Percentiles rank a stretch among this genome's conserved stretches.
Evolutionary conservation across 2,329 filamentous ascomycete genomes (phyloP).

Genomic region (Fusarium liriodendri): DNA sequence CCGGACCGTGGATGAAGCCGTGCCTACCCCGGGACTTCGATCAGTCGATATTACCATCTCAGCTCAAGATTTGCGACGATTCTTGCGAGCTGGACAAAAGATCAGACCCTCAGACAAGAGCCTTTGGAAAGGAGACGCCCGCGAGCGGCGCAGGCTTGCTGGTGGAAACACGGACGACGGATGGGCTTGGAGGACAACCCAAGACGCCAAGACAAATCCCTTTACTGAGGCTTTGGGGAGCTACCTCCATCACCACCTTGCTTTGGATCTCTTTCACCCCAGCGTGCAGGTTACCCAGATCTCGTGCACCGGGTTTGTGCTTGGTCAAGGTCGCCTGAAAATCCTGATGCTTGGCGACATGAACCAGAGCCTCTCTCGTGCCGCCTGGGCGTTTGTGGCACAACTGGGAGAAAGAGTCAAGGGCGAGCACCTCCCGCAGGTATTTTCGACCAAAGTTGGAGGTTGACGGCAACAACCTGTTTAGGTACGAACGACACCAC

Average conservation of each 20-base stretch:
- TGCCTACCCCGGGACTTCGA: constrained; percentile 46
- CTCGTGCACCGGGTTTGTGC: constrained; percentile 66
- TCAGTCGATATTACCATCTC: constrained; percentile 65
- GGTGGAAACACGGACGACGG: constrained; percentile 62
- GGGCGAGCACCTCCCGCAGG: constrained; percentile 40
- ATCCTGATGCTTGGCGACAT: constrained; percentile 49
- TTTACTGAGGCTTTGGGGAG: constrained; percentile 63
- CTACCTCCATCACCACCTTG: constrained; percentile 65
- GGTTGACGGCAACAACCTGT: constrained; percentile 7
- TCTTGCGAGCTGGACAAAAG: constrained; percentile 55
- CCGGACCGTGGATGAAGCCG: constrained; percentile 25
- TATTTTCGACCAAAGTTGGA: constrained; percentile 36
- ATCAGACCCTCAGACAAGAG: constrained; percentile 8
- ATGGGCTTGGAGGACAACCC: constrained; percentile 59
- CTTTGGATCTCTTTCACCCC: constrained; percentile 66
- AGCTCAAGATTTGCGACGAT: constrained; percentile 58
- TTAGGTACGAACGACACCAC: background rate
- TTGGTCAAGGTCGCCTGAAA: constrained; percentile 65
- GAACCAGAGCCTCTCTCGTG: constrained; percentile 47
- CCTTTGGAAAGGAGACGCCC: constrained; percentile 47
- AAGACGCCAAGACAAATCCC: constrained; percentile 44
- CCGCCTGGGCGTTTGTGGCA: constrained; percentile 53
- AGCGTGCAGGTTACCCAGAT: constrained; percentile 64
- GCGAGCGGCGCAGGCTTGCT: constrained; percentile 58
- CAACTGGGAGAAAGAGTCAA: constrained; percentile 49